phyloP scores from a whole-genome alignment of 495 filamentous ascomycete species.

The Chaetomium fimeti region DNA sequence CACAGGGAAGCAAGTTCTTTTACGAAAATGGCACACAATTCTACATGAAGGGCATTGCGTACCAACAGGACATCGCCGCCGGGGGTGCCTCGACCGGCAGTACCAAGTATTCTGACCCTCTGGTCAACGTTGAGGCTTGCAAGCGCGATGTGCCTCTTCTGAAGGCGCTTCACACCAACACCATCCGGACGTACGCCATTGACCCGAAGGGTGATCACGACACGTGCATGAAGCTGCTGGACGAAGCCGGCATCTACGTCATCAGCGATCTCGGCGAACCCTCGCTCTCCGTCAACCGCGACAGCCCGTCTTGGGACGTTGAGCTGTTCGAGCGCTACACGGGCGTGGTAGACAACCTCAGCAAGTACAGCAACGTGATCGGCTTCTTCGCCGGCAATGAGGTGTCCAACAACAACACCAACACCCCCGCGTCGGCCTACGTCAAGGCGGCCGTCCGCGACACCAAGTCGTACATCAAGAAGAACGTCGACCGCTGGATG shows the following conservation, averaged over 20 bases:
- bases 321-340: conserved; percentile 77
- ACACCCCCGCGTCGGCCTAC: conserved; percentile 82
- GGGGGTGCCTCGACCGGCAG: conserved; percentile 39
- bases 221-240: conserved; percentile 79
- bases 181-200: conserved; percentile 90
- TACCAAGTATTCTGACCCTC: conserved; percentile 59
- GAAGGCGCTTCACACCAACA: conserved; percentile 74
- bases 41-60: conserved; percentile 84
- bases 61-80: conserved; percentile 61
- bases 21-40: conserved; percentile 73
- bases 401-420: conserved; percentile 79
- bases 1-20: conserved; percentile 61
- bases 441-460: conserved; percentile 97
- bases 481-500: conserved; percentile 71
- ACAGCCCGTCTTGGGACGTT: conserved; percentile 71
- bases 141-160: conserved; percentile 81
- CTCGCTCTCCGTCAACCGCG: conserved; percentile 75
- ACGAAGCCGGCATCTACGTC: conserved; percentile 89
- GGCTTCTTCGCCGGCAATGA: conserved; percentile 99
- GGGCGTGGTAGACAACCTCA: conserved; percentile 73
- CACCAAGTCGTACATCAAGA: conserved; percentile 86
- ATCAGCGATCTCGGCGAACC: conserved; percentile 86
- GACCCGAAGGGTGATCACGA: conserved; percentile 75
- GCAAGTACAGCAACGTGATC: conserved; percentile 78
- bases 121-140: conserved; percentile 68